Evolutionary conservation across 73 alveolate genomes (phyloP).

Genomic region (Paramecium tetraurelia): DNA sequence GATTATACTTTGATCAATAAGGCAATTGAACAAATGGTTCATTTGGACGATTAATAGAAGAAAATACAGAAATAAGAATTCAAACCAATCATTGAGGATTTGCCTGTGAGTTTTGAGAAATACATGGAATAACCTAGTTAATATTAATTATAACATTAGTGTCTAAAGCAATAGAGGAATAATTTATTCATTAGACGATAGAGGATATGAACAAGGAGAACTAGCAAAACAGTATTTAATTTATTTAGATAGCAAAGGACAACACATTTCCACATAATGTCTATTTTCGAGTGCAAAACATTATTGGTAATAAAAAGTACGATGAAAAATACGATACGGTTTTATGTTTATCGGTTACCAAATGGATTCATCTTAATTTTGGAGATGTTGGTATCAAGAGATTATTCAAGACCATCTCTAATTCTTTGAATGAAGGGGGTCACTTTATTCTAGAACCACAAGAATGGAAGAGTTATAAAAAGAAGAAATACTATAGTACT

Average conservation of each 20-base stretch:
- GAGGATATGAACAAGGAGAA: background rate
- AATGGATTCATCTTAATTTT: conserved; percentile 87
- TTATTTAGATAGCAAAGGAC: background rate
- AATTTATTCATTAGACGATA: background rate
- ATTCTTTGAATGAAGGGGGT: conserved; percentile 42
- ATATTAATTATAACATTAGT: background rate
- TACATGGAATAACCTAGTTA: background rate
- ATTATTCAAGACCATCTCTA: conserved; percentile 48
- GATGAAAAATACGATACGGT: conserved; percentile 77
- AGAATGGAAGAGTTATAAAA: conserved; percentile 80
- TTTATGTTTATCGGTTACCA: conserved; percentile 75
- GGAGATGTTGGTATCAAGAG: conserved; percentile 85
- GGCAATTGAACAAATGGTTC: conserved; percentile 70
- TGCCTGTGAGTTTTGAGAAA: background rate
- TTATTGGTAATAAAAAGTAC: conserved; percentile 60
- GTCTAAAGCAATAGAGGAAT: background rate
- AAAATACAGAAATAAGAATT: background rate
- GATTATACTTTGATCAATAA: conserved; percentile 73
- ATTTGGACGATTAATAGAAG: conserved; percentile 13
- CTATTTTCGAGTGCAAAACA: conserved; percentile 77
- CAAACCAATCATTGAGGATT: background rate
- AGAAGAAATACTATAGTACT: conserved; percentile 54
- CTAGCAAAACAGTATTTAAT: background rate
- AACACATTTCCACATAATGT: conserved; percentile 67
- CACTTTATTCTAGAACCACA: conserved; percentile 75